These are phyloP conservation scores for Colletotrichum australisinense DNA, from an alignment of 2,329 filamentous ascomycete species.

Conservation along the genomic window DNA sequence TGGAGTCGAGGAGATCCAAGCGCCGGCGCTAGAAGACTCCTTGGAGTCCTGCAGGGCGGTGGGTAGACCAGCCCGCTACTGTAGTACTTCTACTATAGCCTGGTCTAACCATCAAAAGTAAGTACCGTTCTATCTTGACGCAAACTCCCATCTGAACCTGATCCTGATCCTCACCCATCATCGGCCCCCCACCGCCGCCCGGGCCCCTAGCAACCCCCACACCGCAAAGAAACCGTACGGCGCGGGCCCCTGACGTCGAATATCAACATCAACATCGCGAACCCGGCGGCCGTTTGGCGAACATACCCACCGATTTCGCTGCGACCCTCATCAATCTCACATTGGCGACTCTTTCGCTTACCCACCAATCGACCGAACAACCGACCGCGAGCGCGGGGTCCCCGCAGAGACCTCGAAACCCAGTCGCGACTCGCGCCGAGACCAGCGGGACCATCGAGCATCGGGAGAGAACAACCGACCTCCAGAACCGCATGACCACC, in stretches of 20 bases:
- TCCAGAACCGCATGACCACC: neutral
- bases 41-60: neutral
- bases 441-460: neutral
- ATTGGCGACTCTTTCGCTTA: neutral
- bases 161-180: neutral
- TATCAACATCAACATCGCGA: slow-evolving; percentile 28
- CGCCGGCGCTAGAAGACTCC: neutral
- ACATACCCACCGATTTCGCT: neutral
- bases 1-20: neutral
- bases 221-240: slow-evolving; percentile 11
- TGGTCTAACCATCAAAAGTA: accelerated
- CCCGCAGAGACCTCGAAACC: neutral
- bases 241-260: slow-evolving; percentile 11
- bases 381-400: neutral
- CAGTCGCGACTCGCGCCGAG: neutral
- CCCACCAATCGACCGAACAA: neutral
- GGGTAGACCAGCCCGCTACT: neutral
- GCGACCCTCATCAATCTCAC: neutral
- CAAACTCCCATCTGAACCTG: neutral
- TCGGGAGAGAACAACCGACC: neutral
- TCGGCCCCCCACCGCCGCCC: neutral
- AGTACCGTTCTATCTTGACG: neutral
- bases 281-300: neutral
- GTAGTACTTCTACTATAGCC: neutral
- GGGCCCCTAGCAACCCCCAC: slow-evolving; percentile 24